phyloP scores from a whole-genome alignment of 1,284 basidiomycete species.

The Ceratorhiza oryzae-sativae region DNA sequence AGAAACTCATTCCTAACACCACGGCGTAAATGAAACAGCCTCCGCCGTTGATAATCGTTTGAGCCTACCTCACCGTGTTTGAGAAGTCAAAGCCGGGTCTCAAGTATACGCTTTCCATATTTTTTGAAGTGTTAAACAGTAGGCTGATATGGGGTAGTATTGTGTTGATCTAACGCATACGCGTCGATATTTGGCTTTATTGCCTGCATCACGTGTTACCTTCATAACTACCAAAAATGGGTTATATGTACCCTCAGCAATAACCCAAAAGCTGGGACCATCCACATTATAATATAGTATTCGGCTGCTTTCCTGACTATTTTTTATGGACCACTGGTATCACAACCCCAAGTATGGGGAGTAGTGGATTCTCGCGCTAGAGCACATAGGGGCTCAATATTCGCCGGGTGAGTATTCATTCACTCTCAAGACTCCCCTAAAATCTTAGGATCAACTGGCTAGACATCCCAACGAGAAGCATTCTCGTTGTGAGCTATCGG shows the following conservation, averaged over 20 bases:
- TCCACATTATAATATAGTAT: background rate
- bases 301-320: background rate
- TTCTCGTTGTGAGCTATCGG: background rate
- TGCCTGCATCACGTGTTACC: constrained; percentile 6
- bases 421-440: constrained; percentile 9
- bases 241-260: no score
- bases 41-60: background rate
- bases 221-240: no score
- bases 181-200: constrained; percentile 2
- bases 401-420: background rate
- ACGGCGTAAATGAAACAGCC: constrained; percentile 6
- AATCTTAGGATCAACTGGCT: constrained; percentile 6
- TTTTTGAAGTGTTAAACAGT: background rate
- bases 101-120: constrained; percentile 50
- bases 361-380: background rate
- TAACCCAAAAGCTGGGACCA: background rate
- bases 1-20: constrained; percentile 80
- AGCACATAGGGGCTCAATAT: background rate
- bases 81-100: constrained; percentile 75
- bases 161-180: background rate
- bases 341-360: background rate
- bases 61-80: constrained; percentile 58
- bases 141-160: constrained; percentile 13
- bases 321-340: background rate
- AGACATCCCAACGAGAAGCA: constrained; percentile 3